Base-by-base conservation (phyloP, 345 rosid species). In the Dipteronia sinensis region DNA sequence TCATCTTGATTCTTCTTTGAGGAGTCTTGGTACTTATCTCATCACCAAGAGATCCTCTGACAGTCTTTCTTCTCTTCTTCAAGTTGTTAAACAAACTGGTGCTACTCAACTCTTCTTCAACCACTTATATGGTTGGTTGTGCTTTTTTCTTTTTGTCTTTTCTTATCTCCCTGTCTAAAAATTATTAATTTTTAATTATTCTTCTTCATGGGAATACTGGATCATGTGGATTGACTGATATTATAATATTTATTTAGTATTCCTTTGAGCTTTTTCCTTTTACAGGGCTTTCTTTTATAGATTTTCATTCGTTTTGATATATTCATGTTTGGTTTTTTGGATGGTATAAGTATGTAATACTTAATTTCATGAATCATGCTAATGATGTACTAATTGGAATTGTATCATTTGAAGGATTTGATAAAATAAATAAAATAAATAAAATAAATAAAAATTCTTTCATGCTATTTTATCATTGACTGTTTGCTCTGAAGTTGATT, bases 101-200 rank as follows among this genome's bases (percentile, higher is more conserved):
- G 99, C 99, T 74, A 87, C 94, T 66, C 92, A 89, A 88, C 87
- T 96, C 83, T 93, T 91, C 91, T 96, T 96, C 91, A 93, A 96
- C 89, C 99, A 93, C 81, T 87, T 96, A 79, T 96, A 93, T 90
- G 99, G 99, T 93, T 69, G 72, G 94, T 87, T 68, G 44, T 56
- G 15, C 72, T 65, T 83, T 72, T 69, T 73, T 38, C 3, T 65
- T 42, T 23, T 65, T 42, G 29, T 67, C 9, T 56, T 15, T 51
- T 16, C 17, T 58, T 56, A 2, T 7, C 10, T 75, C 16, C 20
- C 20, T 40, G 46, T 42, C 46, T 8, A 42, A 8, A 42, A 8
- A 7, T 0, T 42, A 42, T 20, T 56, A 17, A 29, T 56, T 61
- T 53, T 65, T 63, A 12, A 1, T 17, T 34, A 19, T 69, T 53